phyloP scores from a whole-genome alignment of 176 grass and related monocot species.

The Phragmites australis region DNA sequence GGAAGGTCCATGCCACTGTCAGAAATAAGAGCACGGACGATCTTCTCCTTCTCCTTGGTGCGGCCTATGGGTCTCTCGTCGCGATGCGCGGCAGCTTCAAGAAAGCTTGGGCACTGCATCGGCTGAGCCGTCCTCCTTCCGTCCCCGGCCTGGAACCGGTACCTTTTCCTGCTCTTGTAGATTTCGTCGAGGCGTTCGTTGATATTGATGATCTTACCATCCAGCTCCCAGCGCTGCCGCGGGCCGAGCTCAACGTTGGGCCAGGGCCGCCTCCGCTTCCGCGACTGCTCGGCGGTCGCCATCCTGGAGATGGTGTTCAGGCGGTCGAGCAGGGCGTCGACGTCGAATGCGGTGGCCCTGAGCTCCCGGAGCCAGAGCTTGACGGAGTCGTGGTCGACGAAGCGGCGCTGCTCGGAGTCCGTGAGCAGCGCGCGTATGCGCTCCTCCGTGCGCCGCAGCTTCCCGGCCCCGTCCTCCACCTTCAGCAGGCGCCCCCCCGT shows the following conservation, averaged over 20 bases:
- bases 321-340: constrained; percentile 48
- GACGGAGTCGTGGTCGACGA: constrained; percentile 42
- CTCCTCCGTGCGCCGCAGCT: constrained; percentile 22
- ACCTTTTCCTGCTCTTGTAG: not conserved
- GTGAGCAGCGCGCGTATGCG: constrained; percentile 44
- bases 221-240: constrained; percentile 22
- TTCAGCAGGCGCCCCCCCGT: not conserved
- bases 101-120: not conserved
- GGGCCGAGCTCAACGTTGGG: constrained; percentile 6
- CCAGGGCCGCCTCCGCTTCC: constrained; percentile 48
- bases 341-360: constrained; percentile 46
- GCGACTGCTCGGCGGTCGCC: not conserved
- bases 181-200: constrained; percentile 37
- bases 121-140: not conserved
- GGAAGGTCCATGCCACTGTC: not conserved
- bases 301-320: constrained; percentile 36
- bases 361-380: constrained; percentile 47
- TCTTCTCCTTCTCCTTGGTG: not conserved
- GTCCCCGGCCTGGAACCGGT: constrained; percentile 27
- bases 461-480: constrained; percentile 39
- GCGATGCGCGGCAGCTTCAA: constrained; percentile 24
- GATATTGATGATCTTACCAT: constrained; percentile 27
- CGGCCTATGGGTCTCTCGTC: constrained; percentile 29
- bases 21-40: constrained; percentile 23
- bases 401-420: constrained; percentile 50